These are phyloP conservation scores for Rhodomyrtus psidioides DNA, from an alignment of 441 rosid species.

Conservation along the genomic window DNA sequence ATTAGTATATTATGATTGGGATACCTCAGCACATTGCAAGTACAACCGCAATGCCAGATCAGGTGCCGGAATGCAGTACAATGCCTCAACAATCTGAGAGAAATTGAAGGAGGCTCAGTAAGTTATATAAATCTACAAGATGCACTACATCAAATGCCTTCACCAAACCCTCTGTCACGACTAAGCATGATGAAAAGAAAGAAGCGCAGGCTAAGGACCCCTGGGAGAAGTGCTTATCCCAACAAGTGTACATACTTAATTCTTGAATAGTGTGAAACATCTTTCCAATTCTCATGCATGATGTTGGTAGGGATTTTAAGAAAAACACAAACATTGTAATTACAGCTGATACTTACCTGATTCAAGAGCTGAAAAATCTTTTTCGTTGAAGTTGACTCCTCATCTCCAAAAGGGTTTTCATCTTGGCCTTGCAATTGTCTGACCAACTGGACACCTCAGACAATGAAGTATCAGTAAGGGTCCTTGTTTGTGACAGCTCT, in stretches of 20 bases:
- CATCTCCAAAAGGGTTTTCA: constrained; percentile 97
- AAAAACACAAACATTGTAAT: background rate
- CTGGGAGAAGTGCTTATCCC: background rate
- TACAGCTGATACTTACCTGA: constrained; percentile 36
- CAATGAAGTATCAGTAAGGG: background rate
- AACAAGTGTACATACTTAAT: background rate
- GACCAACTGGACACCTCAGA: constrained; percentile 43
- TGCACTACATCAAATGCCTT: background rate
- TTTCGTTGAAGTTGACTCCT: constrained; percentile 63
- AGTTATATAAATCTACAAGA: background rate
- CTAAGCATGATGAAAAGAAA: background rate
- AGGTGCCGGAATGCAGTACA: constrained; percentile 72
- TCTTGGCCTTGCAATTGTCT: constrained; percentile 76
- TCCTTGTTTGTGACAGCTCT: background rate
- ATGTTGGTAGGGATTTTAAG: background rate
- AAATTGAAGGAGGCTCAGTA: background rate
- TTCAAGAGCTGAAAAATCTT: constrained; percentile 78
- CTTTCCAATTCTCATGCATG: background rate
- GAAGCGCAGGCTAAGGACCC: background rate
- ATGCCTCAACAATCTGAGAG: constrained; percentile 72
- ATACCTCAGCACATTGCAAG: constrained; percentile 98
- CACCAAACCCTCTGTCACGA: background rate
- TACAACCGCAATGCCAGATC: constrained; percentile 79
- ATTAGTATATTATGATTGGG: background rate
- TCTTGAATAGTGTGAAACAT: background rate